Percentiles rank a stretch among this genome's conserved stretches.
Conservation (phyloP, 2,329 filamentous ascomycete genomes). For the Stagonosporopsis tanaceti region DNA sequence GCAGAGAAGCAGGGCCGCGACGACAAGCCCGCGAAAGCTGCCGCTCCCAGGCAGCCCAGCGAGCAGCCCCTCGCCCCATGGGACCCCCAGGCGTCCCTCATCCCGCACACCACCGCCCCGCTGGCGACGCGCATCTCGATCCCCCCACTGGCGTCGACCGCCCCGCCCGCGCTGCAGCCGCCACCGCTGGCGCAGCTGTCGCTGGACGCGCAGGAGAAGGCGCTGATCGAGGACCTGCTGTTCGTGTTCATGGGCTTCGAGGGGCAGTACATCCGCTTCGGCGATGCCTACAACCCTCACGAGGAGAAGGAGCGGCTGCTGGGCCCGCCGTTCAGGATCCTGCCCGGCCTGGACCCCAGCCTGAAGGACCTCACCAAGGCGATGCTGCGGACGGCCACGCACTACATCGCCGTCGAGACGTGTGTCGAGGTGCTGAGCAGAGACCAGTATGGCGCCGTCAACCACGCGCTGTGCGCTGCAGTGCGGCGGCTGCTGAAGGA, state of each 20-base stretch:
- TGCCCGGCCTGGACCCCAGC: conserved; percentile 87
- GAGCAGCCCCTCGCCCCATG: conserved; percentile 60
- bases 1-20: conserved; percentile 43
- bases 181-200: conserved; percentile 73
- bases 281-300: conserved; percentile 79
- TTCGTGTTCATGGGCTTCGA: conserved; percentile 99
- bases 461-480: conserved; percentile 94
- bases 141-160: conserved; percentile 69
- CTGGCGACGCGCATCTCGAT: conserved; percentile 73
- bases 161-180: conserved; percentile 74
- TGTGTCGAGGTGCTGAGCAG: conserved; percentile 95
- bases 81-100: conserved; percentile 80
- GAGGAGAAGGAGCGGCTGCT: conserved; percentile 87
- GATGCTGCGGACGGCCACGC: conserved; percentile 93
- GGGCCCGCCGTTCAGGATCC: conserved; percentile 81
- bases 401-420: conserved; percentile 88
- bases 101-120: conserved; percentile 74
- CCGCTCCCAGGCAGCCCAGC: conserved; percentile 24
- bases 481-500: conserved; percentile 91
- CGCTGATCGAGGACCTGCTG: conserved; percentile 86
- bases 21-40: conserved; percentile 40
- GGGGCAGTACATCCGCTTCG: conserved; percentile 94
- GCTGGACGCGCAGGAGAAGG: conserved; percentile 83
- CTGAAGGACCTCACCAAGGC: conserved; percentile 84
- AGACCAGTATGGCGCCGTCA: conserved; percentile 92